Evolutionary conservation across 495 filamentous ascomycete genomes (phyloP), one percentile per base, ranked within the genome.

Genomic region (Penicillium silybi): DNA sequence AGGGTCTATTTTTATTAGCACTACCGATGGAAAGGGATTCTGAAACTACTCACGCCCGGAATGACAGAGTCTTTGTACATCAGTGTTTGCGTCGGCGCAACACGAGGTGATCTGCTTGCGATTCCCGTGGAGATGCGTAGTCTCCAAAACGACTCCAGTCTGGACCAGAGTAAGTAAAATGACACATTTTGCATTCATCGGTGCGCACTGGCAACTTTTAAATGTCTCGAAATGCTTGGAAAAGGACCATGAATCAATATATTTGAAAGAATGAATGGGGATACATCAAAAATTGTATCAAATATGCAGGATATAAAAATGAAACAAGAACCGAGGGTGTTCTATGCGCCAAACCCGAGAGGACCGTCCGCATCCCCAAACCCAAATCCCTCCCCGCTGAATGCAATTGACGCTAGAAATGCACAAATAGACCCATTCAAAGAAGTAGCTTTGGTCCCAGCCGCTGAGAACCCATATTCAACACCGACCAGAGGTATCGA

Each of bases 121-220:
- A 74, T 59, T 4, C 75, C 71, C 43, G 69, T 70, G 0, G 67
- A 70, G 0, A 80, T 44, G 11, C 82, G 75, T 5, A 83, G 37
- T 55, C 51, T 85, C 82, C 15, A 51, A 56, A 27, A 84, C 63
- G 3, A 74, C 59, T 9, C 62, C 79, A 20, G 53, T 55, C 70
- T 76, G 54, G 7, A 29, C 7, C 5, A 8, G 1, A 10, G 26
- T 29, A 29, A 29, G 26, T 29, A 29, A n/a, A n/a, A n/a, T n/a
- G n/a, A n/a, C n/a, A n/a, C n/a, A n/a, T n/a, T n/a, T n/a, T n/a
- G n/a, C n/a, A n/a, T n/a, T n/a, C n/a, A n/a, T n/a, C n/a, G n/a
- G n/a, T n/a, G n/a, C n/a, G n/a, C n/a, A n/a, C n/a, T n/a, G n/a
- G n/a, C n/a, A n/a, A n/a, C n/a, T n/a, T n/a, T n/a, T n/a, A n/a